Conservation (phyloP, 31 red algal species). For the Porphyra umbilicalis region DNA sequence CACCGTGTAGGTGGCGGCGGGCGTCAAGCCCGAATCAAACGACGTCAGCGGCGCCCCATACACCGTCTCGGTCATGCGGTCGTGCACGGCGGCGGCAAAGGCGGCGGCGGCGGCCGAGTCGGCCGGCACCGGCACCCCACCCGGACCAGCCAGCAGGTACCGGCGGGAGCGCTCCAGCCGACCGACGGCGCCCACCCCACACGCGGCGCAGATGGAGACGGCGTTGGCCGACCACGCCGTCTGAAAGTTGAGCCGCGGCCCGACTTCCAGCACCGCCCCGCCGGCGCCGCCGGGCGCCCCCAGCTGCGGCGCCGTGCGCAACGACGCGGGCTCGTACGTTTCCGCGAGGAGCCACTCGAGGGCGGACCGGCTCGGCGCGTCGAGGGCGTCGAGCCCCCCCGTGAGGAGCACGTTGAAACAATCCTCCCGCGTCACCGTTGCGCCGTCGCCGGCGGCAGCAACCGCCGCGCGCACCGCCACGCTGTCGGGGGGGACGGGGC, state of each 20-base stretch:
- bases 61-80: slow-evolving; percentile 94
- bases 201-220: slow-evolving; percentile 79
- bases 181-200: slow-evolving; percentile 44
- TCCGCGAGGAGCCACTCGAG: slow-evolving; percentile 75
- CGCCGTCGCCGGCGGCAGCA: neutral
- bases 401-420: slow-evolving; percentile 39
- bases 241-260: slow-evolving; percentile 97
- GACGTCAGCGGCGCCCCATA: slow-evolving; percentile 51
- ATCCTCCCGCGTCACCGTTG: slow-evolving; percentile 4
- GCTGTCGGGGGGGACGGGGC: neutral
- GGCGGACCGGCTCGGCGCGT: neutral
- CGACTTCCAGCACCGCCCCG: slow-evolving; percentile 65
- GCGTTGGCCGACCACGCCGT: slow-evolving; percentile 99
- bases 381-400: neutral
- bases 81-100: slow-evolving; percentile 48
- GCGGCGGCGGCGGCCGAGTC: neutral
- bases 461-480: neutral
- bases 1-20: slow-evolving; percentile 24
- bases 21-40: slow-evolving; percentile 36
- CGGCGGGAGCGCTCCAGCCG: slow-evolving; percentile 87
- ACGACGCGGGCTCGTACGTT: slow-evolving; percentile 47
- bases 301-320: slow-evolving; percentile 2
- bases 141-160: slow-evolving; percentile 16
- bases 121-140: neutral
- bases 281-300: neutral